A percentile compares a stretch with the other conserved stretches of the same genome.
phyloP scores from a whole-genome alignment of 805 yeast species.

The Scheffersomyces ergatensis region DNA sequence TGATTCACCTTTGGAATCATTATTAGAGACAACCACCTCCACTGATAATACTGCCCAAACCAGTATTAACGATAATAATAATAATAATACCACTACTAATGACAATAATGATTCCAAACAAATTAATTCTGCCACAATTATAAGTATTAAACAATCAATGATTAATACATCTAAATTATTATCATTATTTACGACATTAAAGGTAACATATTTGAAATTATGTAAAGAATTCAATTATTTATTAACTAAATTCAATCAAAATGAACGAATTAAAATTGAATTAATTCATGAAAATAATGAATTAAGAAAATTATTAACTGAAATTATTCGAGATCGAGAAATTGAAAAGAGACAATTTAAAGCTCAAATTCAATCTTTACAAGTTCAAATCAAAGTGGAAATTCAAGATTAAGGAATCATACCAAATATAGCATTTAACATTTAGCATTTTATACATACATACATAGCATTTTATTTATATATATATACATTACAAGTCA shows the following conservation, averaged over 20 bases:
- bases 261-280: slow-evolving; percentile 31
- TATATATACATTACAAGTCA: too few relatives aligned
- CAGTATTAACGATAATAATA: too few relatives aligned
- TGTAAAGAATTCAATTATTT: slow-evolving; percentile 38
- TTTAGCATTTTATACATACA: too few relatives aligned
- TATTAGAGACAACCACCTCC: too few relatives aligned
- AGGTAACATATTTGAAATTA: slow-evolving; percentile 33
- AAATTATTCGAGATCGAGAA: slow-evolving; percentile 24
- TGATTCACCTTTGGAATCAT: too few relatives aligned
- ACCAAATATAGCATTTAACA: too few relatives aligned
- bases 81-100: too few relatives aligned
- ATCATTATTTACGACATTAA: slow-evolving; percentile 30
- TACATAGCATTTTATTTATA: too few relatives aligned
- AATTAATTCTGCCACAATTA: slow-evolving; percentile 9
- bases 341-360: neutral
- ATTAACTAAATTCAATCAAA: slow-evolving; percentile 33
- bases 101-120: neutral
- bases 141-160: slow-evolving; percentile 20
- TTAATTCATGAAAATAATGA: slow-evolving; percentile 36
- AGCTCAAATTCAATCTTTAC: too few relatives aligned
- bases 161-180: slow-evolving; percentile 21
- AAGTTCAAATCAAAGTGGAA: too few relatives aligned
- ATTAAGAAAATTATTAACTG: slow-evolving; percentile 24
- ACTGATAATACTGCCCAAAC: too few relatives aligned
- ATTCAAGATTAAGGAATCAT: too few relatives aligned